These are phyloP conservation scores for Solanum appendiculatum DNA, from an alignment of 257 asterid species.

Conservation along the genomic window DNA sequence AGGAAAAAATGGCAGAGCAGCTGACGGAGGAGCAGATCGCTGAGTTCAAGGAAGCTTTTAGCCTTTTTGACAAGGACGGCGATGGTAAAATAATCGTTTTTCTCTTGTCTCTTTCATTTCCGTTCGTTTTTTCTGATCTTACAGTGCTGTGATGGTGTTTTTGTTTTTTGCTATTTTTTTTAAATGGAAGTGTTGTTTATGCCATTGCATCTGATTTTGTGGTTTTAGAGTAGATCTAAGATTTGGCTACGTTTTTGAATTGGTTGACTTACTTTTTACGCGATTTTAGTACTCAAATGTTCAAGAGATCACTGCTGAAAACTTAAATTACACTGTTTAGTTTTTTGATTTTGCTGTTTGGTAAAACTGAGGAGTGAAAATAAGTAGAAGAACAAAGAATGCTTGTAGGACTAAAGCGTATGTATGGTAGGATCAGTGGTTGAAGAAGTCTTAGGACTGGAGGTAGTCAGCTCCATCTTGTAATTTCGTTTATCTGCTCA, in stretches of 20 bases:
- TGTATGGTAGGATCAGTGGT: not conserved
- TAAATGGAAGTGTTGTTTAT: not conserved
- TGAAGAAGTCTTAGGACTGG: not conserved
- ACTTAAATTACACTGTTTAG: not conserved
- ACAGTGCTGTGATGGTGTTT: not conserved
- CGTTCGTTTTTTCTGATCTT: not conserved
- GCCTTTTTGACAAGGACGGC: slow-evolving; percentile 33
- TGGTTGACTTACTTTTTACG: not conserved
- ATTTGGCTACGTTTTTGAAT: not conserved
- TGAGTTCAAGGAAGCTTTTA: slow-evolving; percentile 34
- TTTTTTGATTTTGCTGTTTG: not conserved
- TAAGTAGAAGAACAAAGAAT: not conserved
- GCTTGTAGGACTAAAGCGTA: not conserved
- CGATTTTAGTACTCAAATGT: not conserved
- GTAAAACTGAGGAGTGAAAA: not conserved
- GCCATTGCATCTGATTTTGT: not conserved
- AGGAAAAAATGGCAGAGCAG: slow-evolving; percentile 18
- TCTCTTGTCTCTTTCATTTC: not conserved
- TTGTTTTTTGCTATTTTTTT: no score
- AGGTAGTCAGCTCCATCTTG: not conserved
- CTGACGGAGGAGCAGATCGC: slow-evolving; percentile 33
- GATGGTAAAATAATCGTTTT: slow-evolving; percentile 9
- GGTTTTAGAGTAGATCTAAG: slow-evolving; percentile 3
- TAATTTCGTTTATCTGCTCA: not conserved
- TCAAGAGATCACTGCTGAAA: not conserved